Base-by-base conservation (phyloP, 192 early-diverging fungal genomes). In the Rhizophagus sp. region DNA sequence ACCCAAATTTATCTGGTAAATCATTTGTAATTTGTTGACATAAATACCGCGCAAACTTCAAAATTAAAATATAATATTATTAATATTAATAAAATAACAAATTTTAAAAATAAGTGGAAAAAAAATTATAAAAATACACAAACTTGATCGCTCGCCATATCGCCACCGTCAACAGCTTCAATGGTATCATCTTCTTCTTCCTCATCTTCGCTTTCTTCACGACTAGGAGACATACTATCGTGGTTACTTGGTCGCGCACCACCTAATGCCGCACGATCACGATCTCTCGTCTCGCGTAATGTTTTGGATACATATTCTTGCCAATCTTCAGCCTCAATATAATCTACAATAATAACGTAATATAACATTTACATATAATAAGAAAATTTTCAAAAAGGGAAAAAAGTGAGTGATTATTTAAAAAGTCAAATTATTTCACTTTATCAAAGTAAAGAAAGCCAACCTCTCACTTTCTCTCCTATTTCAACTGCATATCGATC, bases 11-110 rank as follows among this genome's bases (percentile, higher is more conserved):
- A 78, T 94, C 91, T 19, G 93, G 91, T 44, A 92, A 83, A 68
- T 94, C 92, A 33, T 87, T 89, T 15, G 92, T 90, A 39, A 94
- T 88, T 62, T 93, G 89, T 73, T 93, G 92, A 75, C 89, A 89
- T 39, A 94, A 80, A 80, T 88, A 94, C 47, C 92, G 80, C 4
- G 93, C 92, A 86, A 92, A 92, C 92, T 94, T 30, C 3, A 27
- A 64, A 27, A 36, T 64, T n/a, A 71, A 71, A 44, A 71, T n/a
- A 71, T 24, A 71, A n/a, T n/a, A n/a, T n/a, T n/a, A n/a, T n/a
- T 44, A 44, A 15, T 44, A 25, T 25, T 33, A 71, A 22, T 47
- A 71, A 19, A 25, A 71, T 15, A 24, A 44, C 19, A 8, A 19
- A 19, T 7, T n/a, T 44, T 15, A 41, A 41, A 41, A 41, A 41